A percentile compares a stretch with the other conserved stretches of the same genome.
Evolutionary conservation across 1,284 basidiomycete species (phyloP).

Genomic region (Rhodotorula sp.): DNA sequence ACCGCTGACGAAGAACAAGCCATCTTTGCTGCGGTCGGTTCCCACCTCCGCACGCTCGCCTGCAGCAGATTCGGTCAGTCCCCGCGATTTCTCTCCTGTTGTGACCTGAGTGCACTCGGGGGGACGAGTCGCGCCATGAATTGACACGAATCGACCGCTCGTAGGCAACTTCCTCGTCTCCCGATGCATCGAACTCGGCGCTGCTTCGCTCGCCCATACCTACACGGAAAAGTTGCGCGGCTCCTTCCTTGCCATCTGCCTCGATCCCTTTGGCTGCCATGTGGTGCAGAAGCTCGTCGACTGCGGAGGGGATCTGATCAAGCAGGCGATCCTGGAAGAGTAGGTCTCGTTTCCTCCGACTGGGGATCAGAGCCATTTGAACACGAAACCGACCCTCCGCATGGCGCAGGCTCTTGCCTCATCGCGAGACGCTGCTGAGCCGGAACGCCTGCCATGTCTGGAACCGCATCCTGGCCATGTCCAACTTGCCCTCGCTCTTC

Average conservation of each 20-base stretch:
- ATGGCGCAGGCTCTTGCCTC: conserved; percentile 13
- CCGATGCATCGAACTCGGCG: conserved; percentile 35
- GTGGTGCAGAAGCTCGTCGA: conserved; percentile 36
- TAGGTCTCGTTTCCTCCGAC: background rate
- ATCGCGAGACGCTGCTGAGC: conserved; percentile 16
- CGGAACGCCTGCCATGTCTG: conserved; percentile 21
- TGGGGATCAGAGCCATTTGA: too few species aligned
- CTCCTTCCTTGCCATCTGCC: conserved; percentile 21
- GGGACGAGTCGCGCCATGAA: too few species aligned
- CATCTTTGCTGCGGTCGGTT: conserved; percentile 20
- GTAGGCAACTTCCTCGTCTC: conserved; percentile 41
- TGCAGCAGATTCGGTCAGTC: conserved; percentile 36
- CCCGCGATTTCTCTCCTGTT: too few species aligned
- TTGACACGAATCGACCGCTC: too few species aligned
- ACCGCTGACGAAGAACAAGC: conserved; percentile 6
- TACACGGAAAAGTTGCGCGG: conserved; percentile 4
- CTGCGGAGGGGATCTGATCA: conserved; percentile 22
- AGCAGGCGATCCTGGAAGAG: conserved; percentile 26
- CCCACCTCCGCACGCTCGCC: conserved; percentile 17
- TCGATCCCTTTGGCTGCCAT: conserved; percentile 37
- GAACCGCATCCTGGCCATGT: conserved; percentile 28
- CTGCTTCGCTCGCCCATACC: background rate
- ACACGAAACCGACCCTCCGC: too few species aligned
- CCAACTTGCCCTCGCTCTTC: conserved; percentile 30
- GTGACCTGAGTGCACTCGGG: too few species aligned